Percentiles rank a stretch among this genome's conserved stretches.
Conservation (phyloP, 257 asterid species). For the Solanum neorickii region DNA sequence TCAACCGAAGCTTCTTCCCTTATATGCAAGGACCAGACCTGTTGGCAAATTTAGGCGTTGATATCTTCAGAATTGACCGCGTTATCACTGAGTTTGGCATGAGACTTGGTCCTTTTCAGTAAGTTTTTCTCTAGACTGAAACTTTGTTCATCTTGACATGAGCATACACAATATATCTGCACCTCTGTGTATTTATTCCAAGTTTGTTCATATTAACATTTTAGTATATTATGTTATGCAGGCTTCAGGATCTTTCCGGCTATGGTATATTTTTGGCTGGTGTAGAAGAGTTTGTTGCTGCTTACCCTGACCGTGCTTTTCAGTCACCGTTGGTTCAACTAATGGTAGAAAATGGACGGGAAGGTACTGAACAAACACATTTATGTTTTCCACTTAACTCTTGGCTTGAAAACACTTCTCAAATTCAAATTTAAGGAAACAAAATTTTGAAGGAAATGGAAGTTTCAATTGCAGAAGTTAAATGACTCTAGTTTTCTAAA, state of each 20-base stretch:
- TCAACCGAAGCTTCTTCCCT: constrained; percentile 31
- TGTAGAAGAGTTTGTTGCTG: neutral
- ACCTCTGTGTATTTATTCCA: neutral
- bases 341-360: neutral
- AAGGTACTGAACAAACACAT: neutral
- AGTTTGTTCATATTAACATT: neutral
- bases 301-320: neutral
- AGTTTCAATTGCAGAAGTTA: neutral
- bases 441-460: neutral
- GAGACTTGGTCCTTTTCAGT: constrained; percentile 49
- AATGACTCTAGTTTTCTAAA: neutral
- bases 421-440: neutral
- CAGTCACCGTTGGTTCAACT: constrained; percentile 4
- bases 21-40: constrained; percentile 38
- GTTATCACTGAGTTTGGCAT: constrained; percentile 41
- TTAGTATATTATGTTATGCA: neutral
- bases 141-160: neutral
- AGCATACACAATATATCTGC: neutral
- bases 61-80: constrained; percentile 33
- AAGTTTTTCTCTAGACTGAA: constrained; percentile 1
- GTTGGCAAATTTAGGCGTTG: constrained; percentile 36
- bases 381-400: neutral
- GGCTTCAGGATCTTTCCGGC: neutral
- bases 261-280: neutral
- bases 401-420: neutral